phyloP scores from a whole-genome alignment of 2,329 filamentous ascomycete species.

The Escovopsis sp. region DNA sequence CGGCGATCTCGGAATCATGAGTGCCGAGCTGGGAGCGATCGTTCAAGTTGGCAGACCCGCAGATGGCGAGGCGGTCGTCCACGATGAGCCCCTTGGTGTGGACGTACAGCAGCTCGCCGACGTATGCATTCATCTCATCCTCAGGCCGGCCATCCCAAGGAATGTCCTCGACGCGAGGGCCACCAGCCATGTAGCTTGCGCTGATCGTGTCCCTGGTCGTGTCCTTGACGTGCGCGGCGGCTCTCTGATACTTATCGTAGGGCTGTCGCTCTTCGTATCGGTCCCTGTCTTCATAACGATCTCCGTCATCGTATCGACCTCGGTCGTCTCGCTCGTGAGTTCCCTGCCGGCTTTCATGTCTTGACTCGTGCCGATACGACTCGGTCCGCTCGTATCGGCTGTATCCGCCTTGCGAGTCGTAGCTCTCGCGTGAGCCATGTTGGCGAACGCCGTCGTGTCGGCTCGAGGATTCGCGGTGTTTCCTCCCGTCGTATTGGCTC shows the following conservation, averaged over 20 bases:
- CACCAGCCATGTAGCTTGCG: constrained; percentile 69
- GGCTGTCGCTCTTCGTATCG: constrained; percentile 14
- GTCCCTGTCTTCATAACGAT: background rate
- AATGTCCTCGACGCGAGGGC: constrained; percentile 47
- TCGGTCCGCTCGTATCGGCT: too few species aligned
- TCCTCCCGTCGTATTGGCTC: background rate
- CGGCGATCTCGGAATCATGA: constrained; percentile 82
- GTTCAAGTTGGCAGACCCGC: constrained; percentile 50
- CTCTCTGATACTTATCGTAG: constrained; percentile 59
- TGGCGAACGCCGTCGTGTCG: background rate
- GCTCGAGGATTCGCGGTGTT: background rate
- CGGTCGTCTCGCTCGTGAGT: background rate
- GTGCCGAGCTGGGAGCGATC: constrained; percentile 61
- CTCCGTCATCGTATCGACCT: constrained; percentile 3
- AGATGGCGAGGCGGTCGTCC: constrained; percentile 69
- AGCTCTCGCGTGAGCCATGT: background rate
- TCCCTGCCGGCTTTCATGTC: background rate
- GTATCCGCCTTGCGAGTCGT: background rate
- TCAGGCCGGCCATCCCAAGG: constrained; percentile 41
- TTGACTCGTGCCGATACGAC: too few species aligned
- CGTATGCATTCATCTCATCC: constrained; percentile 43
- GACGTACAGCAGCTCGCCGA: constrained; percentile 47
- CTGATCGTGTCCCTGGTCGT: constrained; percentile 60
- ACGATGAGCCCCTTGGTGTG: constrained; percentile 62
- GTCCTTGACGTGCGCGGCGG: constrained; percentile 39